A percentile compares a stretch with the other conserved stretches of the same genome.
phyloP scores from a whole-genome alignment of 345 rosid species.

The Psidium guajava region DNA sequence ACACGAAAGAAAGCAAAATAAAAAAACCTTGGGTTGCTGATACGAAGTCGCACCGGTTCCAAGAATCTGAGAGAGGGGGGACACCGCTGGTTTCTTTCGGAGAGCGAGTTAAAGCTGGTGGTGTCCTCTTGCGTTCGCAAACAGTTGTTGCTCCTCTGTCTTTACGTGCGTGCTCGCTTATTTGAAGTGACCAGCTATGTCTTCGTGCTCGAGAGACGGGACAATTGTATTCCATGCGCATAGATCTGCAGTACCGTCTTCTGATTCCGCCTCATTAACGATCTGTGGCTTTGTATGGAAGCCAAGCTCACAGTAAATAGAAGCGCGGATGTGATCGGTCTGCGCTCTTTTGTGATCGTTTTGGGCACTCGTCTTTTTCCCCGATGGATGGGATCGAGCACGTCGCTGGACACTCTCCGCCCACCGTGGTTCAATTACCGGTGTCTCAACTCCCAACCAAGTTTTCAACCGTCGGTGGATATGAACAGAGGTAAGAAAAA shows the following conservation, averaged over 20 bases:
- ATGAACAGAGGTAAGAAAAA: background rate
- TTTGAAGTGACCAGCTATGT: background rate
- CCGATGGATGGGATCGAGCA: background rate
- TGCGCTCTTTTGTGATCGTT: background rate
- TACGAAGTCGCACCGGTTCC: background rate
- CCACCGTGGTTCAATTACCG: background rate
- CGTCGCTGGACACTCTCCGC: background rate
- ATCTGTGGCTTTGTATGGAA: background rate
- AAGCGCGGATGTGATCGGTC: background rate
- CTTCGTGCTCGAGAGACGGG: background rate
- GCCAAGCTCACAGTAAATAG: background rate
- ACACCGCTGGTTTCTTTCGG: background rate
- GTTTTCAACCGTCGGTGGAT: background rate
- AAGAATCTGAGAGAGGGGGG: background rate
- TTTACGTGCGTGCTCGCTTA: background rate
- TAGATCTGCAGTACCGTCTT: background rate
- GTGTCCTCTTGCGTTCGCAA: background rate
- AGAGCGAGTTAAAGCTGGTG: background rate
- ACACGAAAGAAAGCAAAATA: background rate
- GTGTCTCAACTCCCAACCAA: background rate
- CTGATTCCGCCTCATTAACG: background rate
- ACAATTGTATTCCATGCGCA: background rate
- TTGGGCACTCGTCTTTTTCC: background rate
- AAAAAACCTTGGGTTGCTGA: background rate
- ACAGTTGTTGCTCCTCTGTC: background rate